Conservation (phyloP, 805 yeast species). For the Kuraishia floccosa region DNA sequence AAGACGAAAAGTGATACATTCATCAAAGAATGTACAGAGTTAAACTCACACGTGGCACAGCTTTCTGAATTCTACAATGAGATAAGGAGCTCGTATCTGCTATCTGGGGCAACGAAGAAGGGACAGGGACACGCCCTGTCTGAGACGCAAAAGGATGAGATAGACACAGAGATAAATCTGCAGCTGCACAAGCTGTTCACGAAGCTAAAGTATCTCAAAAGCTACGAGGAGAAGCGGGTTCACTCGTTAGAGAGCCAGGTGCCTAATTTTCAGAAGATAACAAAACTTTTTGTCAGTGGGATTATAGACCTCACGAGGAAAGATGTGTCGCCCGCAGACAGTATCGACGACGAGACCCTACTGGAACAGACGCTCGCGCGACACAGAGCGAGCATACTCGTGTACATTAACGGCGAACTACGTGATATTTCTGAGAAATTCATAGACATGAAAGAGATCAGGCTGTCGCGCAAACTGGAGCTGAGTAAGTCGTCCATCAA, state of each 20-base stretch:
- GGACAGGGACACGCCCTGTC: conserved; percentile 10
- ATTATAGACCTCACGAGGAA: conserved; percentile 20
- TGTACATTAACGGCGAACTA: conserved; percentile 32
- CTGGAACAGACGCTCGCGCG: conserved; percentile 25
- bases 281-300: conserved; percentile 12
- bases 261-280: background rate
- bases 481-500: conserved; percentile 18
- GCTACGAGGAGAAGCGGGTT: conserved; percentile 37
- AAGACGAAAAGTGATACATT: conserved; percentile 22
- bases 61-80: conserved; percentile 21
- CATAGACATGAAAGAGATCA: conserved; percentile 34
- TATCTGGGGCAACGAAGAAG: conserved; percentile 11
- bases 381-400: conserved; percentile 37
- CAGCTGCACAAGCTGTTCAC: conserved; percentile 41
- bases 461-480: conserved; percentile 30
- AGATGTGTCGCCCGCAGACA: no score
- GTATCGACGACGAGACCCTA: no score
- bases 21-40: conserved; percentile 23
- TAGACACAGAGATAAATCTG: conserved; percentile 42
- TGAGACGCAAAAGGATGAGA: conserved; percentile 17
- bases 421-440: conserved; percentile 30
- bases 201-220: conserved; percentile 34
- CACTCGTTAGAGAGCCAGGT: conserved; percentile 9
- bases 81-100: conserved; percentile 22
- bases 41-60: conserved; percentile 20